phyloP scores from a whole-genome alignment of 805 yeast species.

The Ogataea pilisensis region DNA sequence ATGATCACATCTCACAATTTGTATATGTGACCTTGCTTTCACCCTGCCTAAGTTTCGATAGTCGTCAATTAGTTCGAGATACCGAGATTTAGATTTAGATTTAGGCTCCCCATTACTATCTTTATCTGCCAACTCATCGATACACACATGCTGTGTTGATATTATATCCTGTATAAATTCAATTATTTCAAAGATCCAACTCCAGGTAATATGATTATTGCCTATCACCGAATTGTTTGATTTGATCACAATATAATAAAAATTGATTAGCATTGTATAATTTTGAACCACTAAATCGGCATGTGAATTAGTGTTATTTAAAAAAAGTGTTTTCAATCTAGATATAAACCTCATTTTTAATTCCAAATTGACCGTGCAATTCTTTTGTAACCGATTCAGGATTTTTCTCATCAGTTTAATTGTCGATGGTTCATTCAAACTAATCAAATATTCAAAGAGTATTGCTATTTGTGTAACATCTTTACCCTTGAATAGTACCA shows the following conservation, averaged over 20 bases:
- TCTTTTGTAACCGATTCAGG: background rate
- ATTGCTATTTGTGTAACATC: background rate
- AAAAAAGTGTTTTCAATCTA: background rate
- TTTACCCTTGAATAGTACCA: background rate
- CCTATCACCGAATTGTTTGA: background rate
- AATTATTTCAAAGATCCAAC: constrained; percentile 6
- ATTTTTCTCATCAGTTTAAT: background rate
- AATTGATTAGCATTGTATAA: background rate
- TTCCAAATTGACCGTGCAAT: background rate
- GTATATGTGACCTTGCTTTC: background rate
- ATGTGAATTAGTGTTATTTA: background rate
- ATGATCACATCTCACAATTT: background rate
- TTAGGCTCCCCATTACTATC: background rate
- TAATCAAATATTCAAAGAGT: background rate
- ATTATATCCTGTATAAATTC: constrained; percentile 13
- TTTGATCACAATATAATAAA: background rate
- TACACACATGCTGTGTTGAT: constrained; percentile 2
- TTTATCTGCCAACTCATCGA: background rate
- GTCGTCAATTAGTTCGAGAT: background rate
- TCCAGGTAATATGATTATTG: background rate
- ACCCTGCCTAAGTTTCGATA: background rate
- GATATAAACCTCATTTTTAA: background rate
- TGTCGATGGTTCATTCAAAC: background rate
- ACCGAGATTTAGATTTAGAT: too few relatives aligned
- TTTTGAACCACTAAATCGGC: background rate